Percentiles rank a stretch among this genome's conserved stretches.
Conservation (phyloP, 495 filamentous ascomycete genomes). For the Penicillium salamii region DNA sequence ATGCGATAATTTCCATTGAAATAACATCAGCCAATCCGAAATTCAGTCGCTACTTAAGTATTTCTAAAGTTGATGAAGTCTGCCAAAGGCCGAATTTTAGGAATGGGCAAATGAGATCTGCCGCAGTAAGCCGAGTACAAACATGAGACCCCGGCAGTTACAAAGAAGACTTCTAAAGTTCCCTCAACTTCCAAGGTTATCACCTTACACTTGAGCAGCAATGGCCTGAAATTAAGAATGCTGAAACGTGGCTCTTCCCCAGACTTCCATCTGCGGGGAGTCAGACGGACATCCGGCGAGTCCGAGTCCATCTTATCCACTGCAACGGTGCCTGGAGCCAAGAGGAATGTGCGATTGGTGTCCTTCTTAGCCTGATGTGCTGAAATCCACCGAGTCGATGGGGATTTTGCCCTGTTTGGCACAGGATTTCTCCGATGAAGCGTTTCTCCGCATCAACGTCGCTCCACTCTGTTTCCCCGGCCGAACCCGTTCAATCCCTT, state of each 20-base stretch:
- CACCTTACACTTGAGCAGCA: no score
- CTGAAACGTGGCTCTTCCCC: conserved; percentile 3
- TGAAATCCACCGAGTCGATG: not conserved
- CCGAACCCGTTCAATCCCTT: conserved; percentile 8
- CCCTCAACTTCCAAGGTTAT: no score
- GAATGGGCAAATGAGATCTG: no score
- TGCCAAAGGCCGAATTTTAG: not conserved
- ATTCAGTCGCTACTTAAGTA: no score
- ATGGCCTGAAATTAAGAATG: no score
- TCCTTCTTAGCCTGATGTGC: no score
- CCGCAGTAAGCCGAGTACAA: no score
- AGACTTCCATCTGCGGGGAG: conserved; percentile 18
- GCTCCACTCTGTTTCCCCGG: conserved; percentile 25
- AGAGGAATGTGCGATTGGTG: conserved; percentile 7
- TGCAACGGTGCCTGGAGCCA: conserved; percentile 14
- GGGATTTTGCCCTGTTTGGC: conserved; percentile 10
- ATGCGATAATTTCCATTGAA: no score
- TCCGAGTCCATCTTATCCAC: conserved; percentile 16
- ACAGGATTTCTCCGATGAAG: conserved; percentile 1
- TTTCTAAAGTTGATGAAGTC: no score
- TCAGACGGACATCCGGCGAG: conserved; percentile 20
- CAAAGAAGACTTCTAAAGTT: no score
- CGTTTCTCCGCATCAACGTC: conserved; percentile 23
- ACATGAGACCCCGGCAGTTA: no score
- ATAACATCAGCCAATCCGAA: no score